Evolutionary conservation across 169 alveolate species (phyloP).

Genomic region (Plasmodium reichenowi): DNA sequence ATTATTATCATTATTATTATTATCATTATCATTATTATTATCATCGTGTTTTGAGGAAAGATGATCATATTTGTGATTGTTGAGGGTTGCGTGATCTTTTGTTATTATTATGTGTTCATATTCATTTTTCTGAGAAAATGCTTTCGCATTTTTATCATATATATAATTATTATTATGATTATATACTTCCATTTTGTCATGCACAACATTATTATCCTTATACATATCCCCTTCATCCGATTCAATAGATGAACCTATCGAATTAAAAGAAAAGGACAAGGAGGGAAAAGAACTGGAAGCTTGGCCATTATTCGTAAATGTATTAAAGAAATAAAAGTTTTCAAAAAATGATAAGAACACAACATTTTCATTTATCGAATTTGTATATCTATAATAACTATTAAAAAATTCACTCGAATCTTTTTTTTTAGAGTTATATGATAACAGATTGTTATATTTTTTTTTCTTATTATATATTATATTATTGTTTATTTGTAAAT

Average conservation of each 20-base stretch:
- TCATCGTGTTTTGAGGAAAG: too few relatives aligned
- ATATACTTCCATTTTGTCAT: not conserved
- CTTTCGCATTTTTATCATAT: not conserved
- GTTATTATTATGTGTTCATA: not conserved
- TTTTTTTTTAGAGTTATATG: conserved; percentile 15
- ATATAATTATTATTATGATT: not conserved
- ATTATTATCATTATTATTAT: not conserved
- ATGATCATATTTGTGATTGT: too few relatives aligned
- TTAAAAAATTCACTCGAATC: conserved; percentile 23
- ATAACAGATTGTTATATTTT: conserved; percentile 10
- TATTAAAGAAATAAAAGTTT: conserved; percentile 43
- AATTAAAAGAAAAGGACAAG: conserved; percentile 49
- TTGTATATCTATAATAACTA: conserved; percentile 60
- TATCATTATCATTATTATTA: not conserved
- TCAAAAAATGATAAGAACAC: conserved; percentile 63
- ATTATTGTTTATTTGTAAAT: conserved; percentile 69
- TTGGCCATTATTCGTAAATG: conserved; percentile 25
- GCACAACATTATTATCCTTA: not conserved
- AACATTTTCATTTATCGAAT: conserved; percentile 48
- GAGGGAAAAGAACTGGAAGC: conserved; percentile 30
- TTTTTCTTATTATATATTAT: conserved; percentile 35
- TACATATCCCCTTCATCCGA: not conserved
- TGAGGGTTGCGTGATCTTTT: too few relatives aligned
- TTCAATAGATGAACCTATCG: conserved; percentile 24
- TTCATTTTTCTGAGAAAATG: not conserved